Base-by-base conservation (phyloP, 345 rosid genomes). In the Gynandropsis gynandra region DNA sequence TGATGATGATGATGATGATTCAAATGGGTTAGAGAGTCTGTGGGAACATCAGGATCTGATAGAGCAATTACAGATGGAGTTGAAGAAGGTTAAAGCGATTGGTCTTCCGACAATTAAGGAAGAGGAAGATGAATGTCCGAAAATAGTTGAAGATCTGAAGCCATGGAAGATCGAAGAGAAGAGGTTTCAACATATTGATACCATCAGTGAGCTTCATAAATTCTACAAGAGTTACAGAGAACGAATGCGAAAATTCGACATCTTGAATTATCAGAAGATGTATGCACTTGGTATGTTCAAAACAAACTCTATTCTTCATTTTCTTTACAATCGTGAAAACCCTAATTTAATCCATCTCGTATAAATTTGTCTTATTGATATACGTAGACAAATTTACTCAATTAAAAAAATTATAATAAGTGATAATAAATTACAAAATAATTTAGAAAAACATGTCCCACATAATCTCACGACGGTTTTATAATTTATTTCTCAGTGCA, bases 21-120 rank as follows among this genome's bases (percentile, higher is more conserved):
- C 75, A 20, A 66, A 51, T 13, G 76, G 70, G 29, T 65, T 81
- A 17, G 98, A 92, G 61, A 73, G 72, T 19, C 50, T 79, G 61
- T 85, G 95, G 96, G 98, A 87, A 60, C 98, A 87, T 65, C 98
- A 92, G 44, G 89, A 92, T 35, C 67, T 92, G 67, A 76, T 92
- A 61, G 98, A 92, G 46, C 98, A 87, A 61, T 81, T 92, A 4
- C 72, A 78, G 67, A 78, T 81, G 90, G 98, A 92, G 73, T 68
- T 92, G 67, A 85, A 80, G 62, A 92, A 83, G 68, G 95, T 73
- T 4, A 92, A 68, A 71, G 90, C 90, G 8, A 79, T 80, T 5
- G 86, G 93, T 38, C 78, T 92, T 47, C 82, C 88, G 5, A 92
- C 96, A 13, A 82, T 85, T 20, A 60, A 52, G 2, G 98, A 92